Base-by-base conservation (phyloP, 352 stramenopile genomes). In the Globisporangium canariense region DNA sequence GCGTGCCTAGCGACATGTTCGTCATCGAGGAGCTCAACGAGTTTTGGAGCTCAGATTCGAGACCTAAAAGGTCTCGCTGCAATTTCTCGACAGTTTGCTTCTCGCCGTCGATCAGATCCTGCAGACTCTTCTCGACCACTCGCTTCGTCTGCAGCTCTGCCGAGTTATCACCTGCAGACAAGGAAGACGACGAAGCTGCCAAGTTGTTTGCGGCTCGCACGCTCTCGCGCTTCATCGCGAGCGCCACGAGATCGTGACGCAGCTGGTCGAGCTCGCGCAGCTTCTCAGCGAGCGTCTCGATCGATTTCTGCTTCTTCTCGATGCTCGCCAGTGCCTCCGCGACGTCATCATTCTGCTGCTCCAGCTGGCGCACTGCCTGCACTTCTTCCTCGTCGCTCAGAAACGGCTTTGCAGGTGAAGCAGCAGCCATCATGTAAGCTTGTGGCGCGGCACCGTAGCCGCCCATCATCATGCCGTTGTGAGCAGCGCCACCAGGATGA, bases 191-290 rank as follows among this genome's bases (percentile, higher is more conserved):
- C 0, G 56, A 60, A 28, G 60, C 65, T 16, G 66, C 62, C 4
- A 64, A 28, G 16, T 22, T 34, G 36, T 59, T 74, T 3, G 70
- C 64, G 11, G 64, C 69, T 18, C 76, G 77, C 25, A 89, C 52
- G n/a, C 65, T 74, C 36, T 93, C 82, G 14, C 83, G 77, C 64
- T 90, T 91, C 68, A 88, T 85, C 11, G 78, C 70, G 13, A 93
- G 69, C 55, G 73, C 68, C 32, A 93, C 78, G 5, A 93, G 67
- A 58, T 93, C 81, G 32, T 87, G 75, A 25, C 85, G 85, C 32
- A 92, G 64, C 62, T 91, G 83, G 58, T 93, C 83, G 20, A 93
- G 66, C 64, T 89, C 79, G 18, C 75, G 79, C 38, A 93, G 55
- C 47, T 89, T 89, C 30, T 88, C 74, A 1, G 77, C 77, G 36